These are phyloP conservation scores for Oryza punctata DNA, from an alignment of 176 grass and related monocot species.

Conservation along the genomic window DNA sequence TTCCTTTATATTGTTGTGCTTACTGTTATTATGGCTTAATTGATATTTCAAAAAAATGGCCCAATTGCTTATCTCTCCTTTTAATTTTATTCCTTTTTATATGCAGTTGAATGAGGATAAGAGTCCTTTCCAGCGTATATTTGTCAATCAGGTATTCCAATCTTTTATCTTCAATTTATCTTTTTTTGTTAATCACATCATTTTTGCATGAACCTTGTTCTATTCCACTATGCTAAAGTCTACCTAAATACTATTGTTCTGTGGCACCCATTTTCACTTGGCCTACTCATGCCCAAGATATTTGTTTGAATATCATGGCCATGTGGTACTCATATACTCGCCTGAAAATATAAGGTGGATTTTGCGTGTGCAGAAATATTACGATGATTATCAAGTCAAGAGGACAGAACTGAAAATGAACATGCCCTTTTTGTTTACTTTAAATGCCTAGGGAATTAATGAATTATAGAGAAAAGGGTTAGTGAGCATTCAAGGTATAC, in stretches of 20 bases:
- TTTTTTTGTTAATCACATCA: conserved; percentile 23
- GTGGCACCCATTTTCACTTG: conserved; percentile 5
- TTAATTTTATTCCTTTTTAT: conserved; percentile 26
- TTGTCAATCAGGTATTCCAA: conserved; percentile 91
- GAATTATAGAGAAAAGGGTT: background rate
- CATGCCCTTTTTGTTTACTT: background rate
- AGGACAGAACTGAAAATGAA: background rate
- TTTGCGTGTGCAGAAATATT: background rate
- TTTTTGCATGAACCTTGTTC: conserved; percentile 15
- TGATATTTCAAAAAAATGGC: background rate
- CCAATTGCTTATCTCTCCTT: conserved; percentile 25
- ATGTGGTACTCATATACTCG: background rate
- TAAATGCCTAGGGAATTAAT: background rate
- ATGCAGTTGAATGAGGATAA: conserved; percentile 97
- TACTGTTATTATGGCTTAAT: background rate
- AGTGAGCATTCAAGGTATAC: background rate
- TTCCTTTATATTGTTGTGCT: conserved; percentile 27
- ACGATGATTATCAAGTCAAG: background rate
- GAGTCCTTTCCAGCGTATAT: conserved; percentile 97
- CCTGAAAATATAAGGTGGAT: background rate
- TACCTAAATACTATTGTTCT: background rate
- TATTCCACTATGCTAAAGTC: background rate
- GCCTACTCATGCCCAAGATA: conserved; percentile 13
- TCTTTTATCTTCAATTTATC: background rate
- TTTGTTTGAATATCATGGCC: conserved; percentile 7